Conservation (phyloP, 106 monocot genomes). For the Dioscorea zingiberensis region DNA sequence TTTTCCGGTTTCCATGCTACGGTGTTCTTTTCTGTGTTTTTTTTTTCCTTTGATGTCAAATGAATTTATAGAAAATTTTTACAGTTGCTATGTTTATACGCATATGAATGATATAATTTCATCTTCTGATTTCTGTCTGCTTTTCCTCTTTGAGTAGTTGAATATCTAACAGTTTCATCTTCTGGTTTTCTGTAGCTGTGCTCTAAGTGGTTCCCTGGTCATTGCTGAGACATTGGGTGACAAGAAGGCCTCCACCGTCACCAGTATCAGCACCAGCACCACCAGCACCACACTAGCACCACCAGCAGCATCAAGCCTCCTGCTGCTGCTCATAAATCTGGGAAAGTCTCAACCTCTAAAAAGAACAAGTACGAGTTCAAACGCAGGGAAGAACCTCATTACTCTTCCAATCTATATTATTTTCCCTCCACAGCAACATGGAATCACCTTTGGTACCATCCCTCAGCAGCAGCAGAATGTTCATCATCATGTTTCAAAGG, state of each 20-base stretch:
- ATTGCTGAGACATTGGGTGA: slow-evolving; percentile 22
- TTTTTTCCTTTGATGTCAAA: too few relatives aligned
- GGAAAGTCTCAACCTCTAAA: slow-evolving; percentile 17
- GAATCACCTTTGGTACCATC: background rate
- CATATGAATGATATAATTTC: too few relatives aligned
- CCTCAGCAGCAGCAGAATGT: slow-evolving; percentile 5
- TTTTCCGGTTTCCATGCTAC: too few relatives aligned
- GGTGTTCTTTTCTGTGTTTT: too few relatives aligned
- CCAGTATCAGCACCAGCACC: background rate
- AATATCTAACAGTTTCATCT: too few relatives aligned
- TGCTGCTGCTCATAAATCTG: background rate
- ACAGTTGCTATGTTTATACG: too few relatives aligned
- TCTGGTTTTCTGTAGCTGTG: background rate
- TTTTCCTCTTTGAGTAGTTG: too few relatives aligned
- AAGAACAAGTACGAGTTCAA: slow-evolving; percentile 70
- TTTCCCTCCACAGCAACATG: slow-evolving; percentile 1
- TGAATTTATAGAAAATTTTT: too few relatives aligned
- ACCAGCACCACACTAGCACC: background rate
- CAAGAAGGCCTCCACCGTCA: background rate
- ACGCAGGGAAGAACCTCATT: slow-evolving; percentile 35
- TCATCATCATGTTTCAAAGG: background rate
- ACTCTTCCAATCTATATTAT: background rate
- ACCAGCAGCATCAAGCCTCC: too few relatives aligned
- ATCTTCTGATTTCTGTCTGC: too few relatives aligned
- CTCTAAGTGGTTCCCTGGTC: slow-evolving; percentile 30